Conservation (phyloP, 2,329 filamentous ascomycete genomes). For the Apiospora rasikravindrae region DNA sequence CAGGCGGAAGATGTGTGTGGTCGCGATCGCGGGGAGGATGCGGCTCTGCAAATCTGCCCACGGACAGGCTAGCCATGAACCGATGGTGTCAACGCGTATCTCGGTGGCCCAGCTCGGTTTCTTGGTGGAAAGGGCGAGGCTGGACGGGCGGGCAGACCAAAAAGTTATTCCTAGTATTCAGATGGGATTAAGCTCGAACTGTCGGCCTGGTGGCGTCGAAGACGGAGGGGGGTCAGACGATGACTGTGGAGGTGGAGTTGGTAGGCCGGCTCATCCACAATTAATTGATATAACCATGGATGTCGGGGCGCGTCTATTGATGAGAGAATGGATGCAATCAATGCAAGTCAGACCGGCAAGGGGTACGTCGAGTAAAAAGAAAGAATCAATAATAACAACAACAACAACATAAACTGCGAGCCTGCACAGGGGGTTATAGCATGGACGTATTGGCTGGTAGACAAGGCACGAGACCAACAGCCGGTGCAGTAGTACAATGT, state of each 20-base stretch:
- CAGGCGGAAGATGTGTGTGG: not conserved
- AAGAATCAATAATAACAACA: not conserved
- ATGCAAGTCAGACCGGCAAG: not conserved
- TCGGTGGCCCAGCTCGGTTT: not conserved
- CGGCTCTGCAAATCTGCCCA: not conserved
- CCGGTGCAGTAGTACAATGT: not conserved
- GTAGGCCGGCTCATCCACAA: constrained; percentile 1
- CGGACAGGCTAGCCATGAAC: constrained; percentile 7
- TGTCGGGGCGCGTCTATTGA: not conserved
- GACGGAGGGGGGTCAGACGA: constrained; percentile 8
- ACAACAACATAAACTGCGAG: not conserved
- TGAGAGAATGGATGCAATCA: not conserved
- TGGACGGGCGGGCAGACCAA: not conserved
- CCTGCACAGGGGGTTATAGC: not conserved
- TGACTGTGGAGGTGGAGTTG: constrained; percentile 8
- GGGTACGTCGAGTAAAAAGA: not conserved
- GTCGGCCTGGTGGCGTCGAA: constrained; percentile 8
- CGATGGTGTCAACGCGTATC: not conserved
- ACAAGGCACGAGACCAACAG: not conserved
- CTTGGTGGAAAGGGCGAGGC: not conserved
- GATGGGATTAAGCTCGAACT: constrained; percentile 6
- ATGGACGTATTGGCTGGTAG: no score
- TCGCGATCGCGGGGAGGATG: not conserved
- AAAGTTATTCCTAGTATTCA: not conserved
- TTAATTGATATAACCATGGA: constrained; percentile 7